These are phyloP conservation scores for Trypanosoma cruzi DNA, from an alignment of 208 protist species.

Conservation along the genomic window DNA sequence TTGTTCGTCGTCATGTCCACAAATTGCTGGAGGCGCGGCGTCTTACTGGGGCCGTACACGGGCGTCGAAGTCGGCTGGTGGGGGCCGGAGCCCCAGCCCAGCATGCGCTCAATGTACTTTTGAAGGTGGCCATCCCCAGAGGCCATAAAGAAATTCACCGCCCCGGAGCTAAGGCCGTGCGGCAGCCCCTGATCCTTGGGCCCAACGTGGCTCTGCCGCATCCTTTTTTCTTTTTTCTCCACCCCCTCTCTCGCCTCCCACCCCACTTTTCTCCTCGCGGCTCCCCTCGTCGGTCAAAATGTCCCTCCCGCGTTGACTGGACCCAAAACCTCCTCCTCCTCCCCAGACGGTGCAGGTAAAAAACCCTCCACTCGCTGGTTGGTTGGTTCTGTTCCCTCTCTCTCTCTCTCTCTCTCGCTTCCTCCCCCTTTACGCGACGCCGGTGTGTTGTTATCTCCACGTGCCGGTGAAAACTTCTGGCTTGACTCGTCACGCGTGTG, in stretches of 20 bases:
- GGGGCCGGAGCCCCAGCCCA: not conserved
- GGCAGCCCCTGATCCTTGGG: not conserved
- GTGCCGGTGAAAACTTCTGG: not conserved
- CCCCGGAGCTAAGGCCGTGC: conserved; percentile 14
- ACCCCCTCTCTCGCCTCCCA: not conserved
- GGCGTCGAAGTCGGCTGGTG: not conserved
- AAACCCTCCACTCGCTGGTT: no score
- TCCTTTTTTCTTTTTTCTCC: not conserved
- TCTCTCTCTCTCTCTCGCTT: not conserved
- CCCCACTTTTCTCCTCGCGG: no score
- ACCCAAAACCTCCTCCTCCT: no score
- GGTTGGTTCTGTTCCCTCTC: conserved; percentile 3
- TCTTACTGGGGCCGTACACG: conserved; percentile 41
- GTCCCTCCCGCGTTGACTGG: no score
- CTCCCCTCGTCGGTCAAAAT: no score
- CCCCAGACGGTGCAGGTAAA: no score
- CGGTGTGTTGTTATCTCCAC: not conserved
- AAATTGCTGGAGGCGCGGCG: conserved; percentile 49
- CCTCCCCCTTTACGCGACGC: conserved; percentile 10
- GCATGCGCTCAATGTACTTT: not conserved
- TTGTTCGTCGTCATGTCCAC: conserved; percentile 57
- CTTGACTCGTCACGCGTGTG: not conserved
- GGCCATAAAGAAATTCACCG: conserved; percentile 22
- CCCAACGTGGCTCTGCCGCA: not conserved
- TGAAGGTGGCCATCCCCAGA: conserved; percentile 1